These are phyloP conservation scores for Phytophthora crassamura DNA, from an alignment of 352 stramenopile species.

Conservation along the genomic window DNA sequence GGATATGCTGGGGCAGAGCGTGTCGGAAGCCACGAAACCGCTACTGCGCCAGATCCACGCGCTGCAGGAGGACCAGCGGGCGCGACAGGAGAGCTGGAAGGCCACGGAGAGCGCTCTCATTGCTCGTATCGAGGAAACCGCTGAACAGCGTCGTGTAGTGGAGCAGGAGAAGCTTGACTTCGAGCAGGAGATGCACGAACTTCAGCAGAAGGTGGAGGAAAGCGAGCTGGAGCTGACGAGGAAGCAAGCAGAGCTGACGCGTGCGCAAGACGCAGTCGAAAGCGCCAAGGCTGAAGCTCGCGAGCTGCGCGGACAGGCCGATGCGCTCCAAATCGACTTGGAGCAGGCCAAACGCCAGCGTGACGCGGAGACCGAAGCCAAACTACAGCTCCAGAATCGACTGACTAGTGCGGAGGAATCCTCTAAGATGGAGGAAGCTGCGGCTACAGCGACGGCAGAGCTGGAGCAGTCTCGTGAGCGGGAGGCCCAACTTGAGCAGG, in stretches of 20 bases:
- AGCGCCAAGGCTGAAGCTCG: constrained; percentile 38
- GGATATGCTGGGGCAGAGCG: constrained; percentile 68
- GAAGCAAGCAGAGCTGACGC: constrained; percentile 38
- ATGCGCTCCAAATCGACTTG: constrained; percentile 57
- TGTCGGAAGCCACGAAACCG: constrained; percentile 80
- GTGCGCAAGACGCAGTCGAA: constrained; percentile 47
- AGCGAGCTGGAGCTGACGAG: constrained; percentile 39
- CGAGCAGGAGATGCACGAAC: constrained; percentile 46
- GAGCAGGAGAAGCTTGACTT: constrained; percentile 53
- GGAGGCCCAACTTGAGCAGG: constrained; percentile 56
- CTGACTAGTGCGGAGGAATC: constrained; percentile 25
- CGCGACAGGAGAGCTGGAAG: constrained; percentile 65
- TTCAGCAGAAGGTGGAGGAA: constrained; percentile 44
- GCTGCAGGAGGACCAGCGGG: constrained; percentile 72
- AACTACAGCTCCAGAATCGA: constrained; percentile 44
- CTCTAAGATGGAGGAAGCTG: constrained; percentile 18
- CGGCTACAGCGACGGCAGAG: constrained; percentile 30
- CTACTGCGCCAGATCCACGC: constrained; percentile 74
- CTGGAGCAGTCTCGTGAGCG: constrained; percentile 50
- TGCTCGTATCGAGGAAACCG: constrained; percentile 50
- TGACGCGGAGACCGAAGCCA: constrained; percentile 44
- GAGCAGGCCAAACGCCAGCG: constrained; percentile 55
- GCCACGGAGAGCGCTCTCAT: constrained; percentile 52
- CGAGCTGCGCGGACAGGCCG: constrained; percentile 45
- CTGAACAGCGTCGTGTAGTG: constrained; percentile 34